A percentile compares a stretch with the other conserved stretches of the same genome.
phyloP scores from a whole-genome alignment of 768 basidiomycete species.

The Lepiota venenata region DNA sequence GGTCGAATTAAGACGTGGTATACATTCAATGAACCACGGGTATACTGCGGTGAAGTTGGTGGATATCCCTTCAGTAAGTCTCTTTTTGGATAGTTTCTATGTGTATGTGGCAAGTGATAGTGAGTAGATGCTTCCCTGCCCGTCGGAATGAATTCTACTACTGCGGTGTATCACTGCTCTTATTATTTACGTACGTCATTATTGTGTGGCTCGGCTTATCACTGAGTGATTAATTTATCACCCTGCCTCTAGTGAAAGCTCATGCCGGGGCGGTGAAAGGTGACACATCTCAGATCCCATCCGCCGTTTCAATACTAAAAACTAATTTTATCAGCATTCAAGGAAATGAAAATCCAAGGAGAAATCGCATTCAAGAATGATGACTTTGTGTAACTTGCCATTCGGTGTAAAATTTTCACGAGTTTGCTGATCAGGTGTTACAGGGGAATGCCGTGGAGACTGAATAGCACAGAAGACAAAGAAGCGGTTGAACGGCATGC shows the following conservation, averaged over 20 bases:
- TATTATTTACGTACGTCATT: conserved; percentile 37
- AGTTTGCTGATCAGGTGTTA: background rate
- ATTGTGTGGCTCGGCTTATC: background rate
- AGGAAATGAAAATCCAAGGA: conserved; percentile 44
- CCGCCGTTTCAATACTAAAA: background rate
- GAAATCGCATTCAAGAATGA: conserved; percentile 54
- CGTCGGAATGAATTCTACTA: conserved; percentile 38
- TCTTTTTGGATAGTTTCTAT: background rate
- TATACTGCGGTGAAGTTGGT: conserved; percentile 34
- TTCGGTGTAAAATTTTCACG: background rate
- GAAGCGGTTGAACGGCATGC: conserved; percentile 46
- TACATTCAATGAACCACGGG: conserved; percentile 51
- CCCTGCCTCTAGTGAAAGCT: conserved; percentile 32
- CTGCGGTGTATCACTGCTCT: conserved; percentile 41
- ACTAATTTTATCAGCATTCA: conserved; percentile 29
- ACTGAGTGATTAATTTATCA: background rate
- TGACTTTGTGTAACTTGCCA: conserved; percentile 37
- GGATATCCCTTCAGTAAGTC: conserved; percentile 40
- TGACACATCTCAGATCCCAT: conserved; percentile 8
- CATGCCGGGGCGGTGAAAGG: conserved; percentile 50
- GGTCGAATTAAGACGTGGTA: conserved; percentile 49
- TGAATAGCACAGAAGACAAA: conserved; percentile 40
- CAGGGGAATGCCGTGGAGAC: conserved; percentile 45
- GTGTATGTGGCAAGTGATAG: too few relatives aligned
- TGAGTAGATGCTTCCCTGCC: conserved; percentile 34